phyloP scores from a whole-genome alignment of 768 basidiomycete genomes.

The Pleurotus cornucopiae region DNA sequence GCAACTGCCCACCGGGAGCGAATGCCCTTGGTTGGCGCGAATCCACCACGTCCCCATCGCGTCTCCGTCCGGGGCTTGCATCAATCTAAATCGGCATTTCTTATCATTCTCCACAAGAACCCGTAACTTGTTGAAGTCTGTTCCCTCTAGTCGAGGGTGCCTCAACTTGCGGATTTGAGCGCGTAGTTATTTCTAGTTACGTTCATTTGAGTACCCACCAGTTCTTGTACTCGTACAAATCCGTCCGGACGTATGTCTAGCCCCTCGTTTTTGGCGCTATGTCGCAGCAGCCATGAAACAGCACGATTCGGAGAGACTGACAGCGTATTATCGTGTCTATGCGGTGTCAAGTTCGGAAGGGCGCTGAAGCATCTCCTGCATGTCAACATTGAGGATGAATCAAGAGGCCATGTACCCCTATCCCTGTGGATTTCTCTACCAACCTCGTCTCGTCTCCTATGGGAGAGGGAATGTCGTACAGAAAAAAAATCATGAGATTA shows the following conservation, averaged over 20 bases:
- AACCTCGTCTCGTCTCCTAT: no score
- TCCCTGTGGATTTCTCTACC: no score
- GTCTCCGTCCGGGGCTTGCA: not conserved
- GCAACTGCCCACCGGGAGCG: slow-evolving; percentile 39
- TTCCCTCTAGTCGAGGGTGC: slow-evolving; percentile 45
- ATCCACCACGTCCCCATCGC: slow-evolving; percentile 49
- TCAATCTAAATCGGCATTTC: slow-evolving; percentile 44
- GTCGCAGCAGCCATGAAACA: slow-evolving; percentile 57
- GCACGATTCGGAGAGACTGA: not conserved
- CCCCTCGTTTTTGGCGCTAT: slow-evolving; percentile 59
- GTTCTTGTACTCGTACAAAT: slow-evolving; percentile 63
- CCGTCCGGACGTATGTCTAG: slow-evolving; percentile 72
- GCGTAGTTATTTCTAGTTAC: not conserved
- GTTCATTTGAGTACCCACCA: slow-evolving; percentile 45
- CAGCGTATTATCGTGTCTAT: no score
- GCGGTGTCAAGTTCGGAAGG: no score
- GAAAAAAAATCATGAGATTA: no score
- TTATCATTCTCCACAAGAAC: slow-evolving; percentile 47
- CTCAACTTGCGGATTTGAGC: slow-evolving; percentile 38
- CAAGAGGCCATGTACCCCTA: no score
- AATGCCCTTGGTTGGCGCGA: slow-evolving; percentile 68
- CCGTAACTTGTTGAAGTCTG: slow-evolving; percentile 42
- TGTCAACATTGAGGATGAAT: no score
- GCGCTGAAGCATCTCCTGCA: no score
- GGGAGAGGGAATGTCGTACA: no score